phyloP scores from a whole-genome alignment of 306 rosid species.

The Vigna trinervia region DNA sequence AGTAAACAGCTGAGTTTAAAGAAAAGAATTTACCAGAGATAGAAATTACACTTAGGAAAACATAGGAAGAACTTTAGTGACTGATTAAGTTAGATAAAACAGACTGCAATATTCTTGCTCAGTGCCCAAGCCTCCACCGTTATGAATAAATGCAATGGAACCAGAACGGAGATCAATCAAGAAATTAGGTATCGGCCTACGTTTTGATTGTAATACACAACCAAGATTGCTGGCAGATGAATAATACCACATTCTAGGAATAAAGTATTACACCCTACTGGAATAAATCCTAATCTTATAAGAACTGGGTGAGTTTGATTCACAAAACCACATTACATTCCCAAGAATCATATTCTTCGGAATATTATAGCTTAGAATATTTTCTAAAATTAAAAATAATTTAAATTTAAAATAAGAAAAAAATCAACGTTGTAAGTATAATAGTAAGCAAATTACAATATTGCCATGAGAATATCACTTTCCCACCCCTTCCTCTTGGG shows the following conservation, averaged over 20 bases:
- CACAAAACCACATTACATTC: too few species aligned
- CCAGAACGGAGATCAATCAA: background rate
- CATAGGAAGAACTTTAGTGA: background rate
- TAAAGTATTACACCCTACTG: background rate
- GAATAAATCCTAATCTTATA: conserved; percentile 19
- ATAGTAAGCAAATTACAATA: too few species aligned
- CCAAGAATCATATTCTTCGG: too few species aligned
- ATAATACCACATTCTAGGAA: background rate
- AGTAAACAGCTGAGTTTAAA: background rate
- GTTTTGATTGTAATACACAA: conserved; percentile 10
- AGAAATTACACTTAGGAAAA: background rate
- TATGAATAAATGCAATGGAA: conserved; percentile 8
- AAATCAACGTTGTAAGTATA: too few species aligned
- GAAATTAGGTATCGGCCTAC: conserved; percentile 14
- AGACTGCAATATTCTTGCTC: background rate
- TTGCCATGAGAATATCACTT: too few species aligned
- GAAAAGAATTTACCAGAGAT: background rate
- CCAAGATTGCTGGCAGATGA: background rate
- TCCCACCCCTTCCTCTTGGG: too few species aligned
- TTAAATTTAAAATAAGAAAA: too few species aligned
- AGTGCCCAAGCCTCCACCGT: background rate
- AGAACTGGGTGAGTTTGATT: background rate
- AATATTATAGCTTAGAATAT: too few species aligned
- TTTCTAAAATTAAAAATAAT: too few species aligned
- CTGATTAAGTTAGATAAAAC: conserved; percentile 12